Base-by-base conservation (phyloP, 1,284 basidiomycete species). In the Malassezia sympodialis region DNA sequence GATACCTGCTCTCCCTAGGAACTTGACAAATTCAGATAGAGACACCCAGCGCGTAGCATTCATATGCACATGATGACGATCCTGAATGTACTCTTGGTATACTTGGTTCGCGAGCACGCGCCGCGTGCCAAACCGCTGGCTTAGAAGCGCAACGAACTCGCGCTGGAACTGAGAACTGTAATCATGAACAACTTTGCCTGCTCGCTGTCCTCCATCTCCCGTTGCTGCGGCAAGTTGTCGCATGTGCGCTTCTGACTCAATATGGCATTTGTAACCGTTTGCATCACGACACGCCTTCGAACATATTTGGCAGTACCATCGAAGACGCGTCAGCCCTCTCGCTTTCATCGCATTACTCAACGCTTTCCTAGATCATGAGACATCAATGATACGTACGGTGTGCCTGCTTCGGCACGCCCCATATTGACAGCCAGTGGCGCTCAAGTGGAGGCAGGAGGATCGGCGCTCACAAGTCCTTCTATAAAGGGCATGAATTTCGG, bases 31-130 rank as follows among this genome's bases (percentile, higher is more conserved):
- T 69, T 94, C 93, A 11, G 87, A 87, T 58, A 98, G 80, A 10
- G 93, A 94, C 23, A 94, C 88, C 91, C 94, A 98, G 58, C 88
- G 83, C 10, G 94, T 98, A 5, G 91, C 80, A 77, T 99, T 99
- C 94, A 99, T 98, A 78, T 99, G 94, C 23, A 91, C 79, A 76
- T 98, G 94, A 49, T 81, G 76, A 76, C 93, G 91, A 77, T 96
- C 93, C 58, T 88, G 82, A 65, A 98, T 99, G 77, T 88, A 91
- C 76, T 98, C 94, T 77, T 99, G 91, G 73, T 98, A 99, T 15
- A 98, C 93, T 48, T 84, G 84, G 74, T 99, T 99, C 34, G 90
- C 90, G 3, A 66, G 60, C 39, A 73, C 62, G 27, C 72, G 62
- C 11, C 62, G 59, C 4, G 72, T 73, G 26, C 70, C 69, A 49